Evolutionary conservation across 2,329 filamentous ascomycete genomes (phyloP).

Genomic region (Aspergillus proliferans): DNA sequence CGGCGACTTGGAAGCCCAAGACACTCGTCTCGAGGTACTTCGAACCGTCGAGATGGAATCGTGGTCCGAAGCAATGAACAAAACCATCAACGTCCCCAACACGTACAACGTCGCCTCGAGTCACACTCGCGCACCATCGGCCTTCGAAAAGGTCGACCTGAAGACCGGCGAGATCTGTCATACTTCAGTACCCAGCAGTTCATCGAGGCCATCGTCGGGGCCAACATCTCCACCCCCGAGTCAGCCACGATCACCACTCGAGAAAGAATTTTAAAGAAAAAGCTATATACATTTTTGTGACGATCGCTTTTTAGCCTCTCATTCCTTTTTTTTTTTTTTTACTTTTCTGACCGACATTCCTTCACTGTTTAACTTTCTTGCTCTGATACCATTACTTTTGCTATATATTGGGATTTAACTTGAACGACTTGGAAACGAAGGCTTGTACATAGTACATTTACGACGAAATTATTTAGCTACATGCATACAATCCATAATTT

Average conservation of each 20-base stretch:
- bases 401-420: neutral
- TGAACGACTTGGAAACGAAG: neutral
- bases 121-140: constrained; percentile 8
- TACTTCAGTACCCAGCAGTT: constrained; percentile 17
- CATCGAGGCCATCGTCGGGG: constrained; percentile 12
- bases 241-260: neutral
- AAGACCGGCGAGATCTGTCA: constrained; percentile 12
- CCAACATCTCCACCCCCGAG: neutral
- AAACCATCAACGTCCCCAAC: constrained; percentile 8
- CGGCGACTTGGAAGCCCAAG: constrained; percentile 3
- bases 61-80: constrained; percentile 21
- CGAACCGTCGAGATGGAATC: constrained; percentile 33
- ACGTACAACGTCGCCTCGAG: constrained; percentile 14
- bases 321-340: neutral
- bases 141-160: constrained; percentile 10
- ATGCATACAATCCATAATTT: neutral
- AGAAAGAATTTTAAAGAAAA: neutral
- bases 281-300: neutral
- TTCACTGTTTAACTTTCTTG: neutral
- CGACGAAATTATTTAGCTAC: neutral
- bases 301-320: neutral
- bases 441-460: neutral
- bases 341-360: constrained; percentile 1
- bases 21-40: constrained; percentile 24
- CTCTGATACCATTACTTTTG: neutral